Base-by-base conservation (phyloP, 192 early-diverging fungal species). In the Diversispora epigaea region DNA sequence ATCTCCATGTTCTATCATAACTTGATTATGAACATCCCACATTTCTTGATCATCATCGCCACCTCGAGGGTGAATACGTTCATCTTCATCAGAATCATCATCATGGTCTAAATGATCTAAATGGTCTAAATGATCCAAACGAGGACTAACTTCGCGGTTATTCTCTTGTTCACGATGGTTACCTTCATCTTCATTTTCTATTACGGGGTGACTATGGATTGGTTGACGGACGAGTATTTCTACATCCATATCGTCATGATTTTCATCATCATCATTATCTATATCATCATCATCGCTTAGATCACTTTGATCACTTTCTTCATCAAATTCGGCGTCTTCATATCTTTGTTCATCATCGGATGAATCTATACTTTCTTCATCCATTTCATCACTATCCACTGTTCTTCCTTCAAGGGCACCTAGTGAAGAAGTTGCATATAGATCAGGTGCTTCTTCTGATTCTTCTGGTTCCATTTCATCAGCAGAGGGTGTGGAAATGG, bases 361-460 rank as follows among this genome's bases (percentile, higher is more conserved):
- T 54, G 82, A 73, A 56, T 85, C 84, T 7, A 82, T 83, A 14
- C 84, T 84, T 9, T 85, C 81, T 57, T 82, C 75, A 66, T 89
- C 81, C 66, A 84, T 82, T 73, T 93, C 87, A 58, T 89, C 87
- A 65, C 87, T 89, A 21, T 95, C 91, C 46, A 94, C 89, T 2
- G 25, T 32, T 17, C 87, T 89, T 25, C 88, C 89, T 78, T 92
- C 89, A 70, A 90, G 89, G 86, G 94, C 91, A 32, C 92, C 92
- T 7, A 96, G 85, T 2, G 93, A 87, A 15, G 93, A 95, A 60
- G 92, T 92, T 49, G 91, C 87, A 79, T 93, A 94, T 5, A 95
- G 79, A 72, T 94, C 90, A 22, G 92, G 88, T 11, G 96, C 88
- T 71, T 94, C 93, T 49, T 85, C 86, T 58, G 86, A 84, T 74